Evolutionary conservation across 768 basidiomycete species (phyloP).

Genomic region (Boletellus sp.): DNA sequence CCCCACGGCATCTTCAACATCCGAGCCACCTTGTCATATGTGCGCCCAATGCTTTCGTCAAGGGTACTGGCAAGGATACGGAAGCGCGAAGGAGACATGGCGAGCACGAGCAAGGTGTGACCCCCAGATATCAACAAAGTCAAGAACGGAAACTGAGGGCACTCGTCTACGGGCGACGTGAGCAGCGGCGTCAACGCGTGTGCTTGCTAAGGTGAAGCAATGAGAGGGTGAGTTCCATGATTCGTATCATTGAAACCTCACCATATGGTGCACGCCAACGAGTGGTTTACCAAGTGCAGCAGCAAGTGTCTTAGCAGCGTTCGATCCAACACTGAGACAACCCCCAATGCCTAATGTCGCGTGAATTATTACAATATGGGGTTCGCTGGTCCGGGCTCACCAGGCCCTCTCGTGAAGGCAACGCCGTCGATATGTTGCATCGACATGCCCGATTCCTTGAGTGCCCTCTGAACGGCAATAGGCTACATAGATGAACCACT

Average conservation of each 20-base stretch:
- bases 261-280: constrained; percentile 96
- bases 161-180: constrained; percentile 42
- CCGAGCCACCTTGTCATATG: constrained; percentile 81
- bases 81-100: constrained; percentile 53
- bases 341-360: constrained; percentile 61
- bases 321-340: constrained; percentile 74
- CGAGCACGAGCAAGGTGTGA: constrained; percentile 85
- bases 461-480: constrained; percentile 60
- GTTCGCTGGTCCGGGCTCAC: constrained; percentile 31
- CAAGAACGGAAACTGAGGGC: constrained; percentile 79
- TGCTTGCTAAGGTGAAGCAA: constrained; percentile 62
- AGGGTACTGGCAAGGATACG: constrained; percentile 67
- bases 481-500: constrained; percentile 47
- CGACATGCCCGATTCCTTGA: constrained; percentile 58
- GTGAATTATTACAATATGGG: background rate
- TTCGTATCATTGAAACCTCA: constrained; percentile 28
- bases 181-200: constrained; percentile 83
- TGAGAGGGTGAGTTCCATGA: background rate
- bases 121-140: constrained; percentile 91
- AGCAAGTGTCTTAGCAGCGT: constrained; percentile 83
- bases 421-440: constrained; percentile 74
- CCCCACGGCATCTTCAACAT: constrained; percentile 65
- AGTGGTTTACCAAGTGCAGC: constrained; percentile 74
- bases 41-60: constrained; percentile 74
- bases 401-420: constrained; percentile 88